These are phyloP conservation scores for Symbiodinium pilosum DNA, from an alignment of 73 alveolate genomes.

Conservation along the genomic window DNA sequence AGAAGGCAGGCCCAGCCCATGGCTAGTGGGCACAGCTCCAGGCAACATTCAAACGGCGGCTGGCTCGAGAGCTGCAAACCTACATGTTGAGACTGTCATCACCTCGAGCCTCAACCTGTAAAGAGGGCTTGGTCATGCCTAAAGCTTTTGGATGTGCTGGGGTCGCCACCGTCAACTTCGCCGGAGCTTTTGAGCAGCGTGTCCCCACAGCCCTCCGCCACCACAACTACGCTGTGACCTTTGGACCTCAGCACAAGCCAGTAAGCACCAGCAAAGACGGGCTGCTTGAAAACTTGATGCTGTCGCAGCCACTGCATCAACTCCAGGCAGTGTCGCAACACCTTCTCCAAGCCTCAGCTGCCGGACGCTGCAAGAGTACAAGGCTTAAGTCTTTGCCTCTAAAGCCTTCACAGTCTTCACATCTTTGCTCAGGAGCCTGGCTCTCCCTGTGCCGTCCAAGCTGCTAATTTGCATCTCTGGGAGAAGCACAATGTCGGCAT, in stretches of 20 bases:
- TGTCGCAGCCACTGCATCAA: constrained; percentile 55
- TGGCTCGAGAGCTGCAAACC: neutral
- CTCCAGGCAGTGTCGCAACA: constrained; percentile 47
- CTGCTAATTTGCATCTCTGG: constrained; percentile 99
- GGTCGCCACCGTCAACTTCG: constrained; percentile 54
- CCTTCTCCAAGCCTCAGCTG: constrained; percentile 58
- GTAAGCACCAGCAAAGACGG: too few species aligned
- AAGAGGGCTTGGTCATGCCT: too few species aligned
- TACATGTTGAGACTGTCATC: neutral
- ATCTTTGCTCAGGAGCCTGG: too few species aligned
- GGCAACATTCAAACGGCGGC: too few species aligned
- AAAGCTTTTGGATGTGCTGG: too few species aligned
- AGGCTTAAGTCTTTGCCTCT: neutral
- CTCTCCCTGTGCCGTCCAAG: too few species aligned
- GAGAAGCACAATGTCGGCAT: constrained; percentile 99
- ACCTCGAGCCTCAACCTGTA: neutral
- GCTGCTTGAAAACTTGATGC: too few species aligned
- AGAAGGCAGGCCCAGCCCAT: too few species aligned
- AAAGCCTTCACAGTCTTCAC: too few species aligned
- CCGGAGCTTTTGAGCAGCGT: constrained; percentile 81
- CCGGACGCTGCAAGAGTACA: neutral
- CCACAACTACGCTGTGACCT: constrained; percentile 97
- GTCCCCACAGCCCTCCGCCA: constrained; percentile 97
- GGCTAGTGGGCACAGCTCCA: neutral
- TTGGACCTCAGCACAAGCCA: constrained; percentile 87